phyloP scores from a whole-genome alignment of 306 rosid genomes.

The Quercus glauca region DNA sequence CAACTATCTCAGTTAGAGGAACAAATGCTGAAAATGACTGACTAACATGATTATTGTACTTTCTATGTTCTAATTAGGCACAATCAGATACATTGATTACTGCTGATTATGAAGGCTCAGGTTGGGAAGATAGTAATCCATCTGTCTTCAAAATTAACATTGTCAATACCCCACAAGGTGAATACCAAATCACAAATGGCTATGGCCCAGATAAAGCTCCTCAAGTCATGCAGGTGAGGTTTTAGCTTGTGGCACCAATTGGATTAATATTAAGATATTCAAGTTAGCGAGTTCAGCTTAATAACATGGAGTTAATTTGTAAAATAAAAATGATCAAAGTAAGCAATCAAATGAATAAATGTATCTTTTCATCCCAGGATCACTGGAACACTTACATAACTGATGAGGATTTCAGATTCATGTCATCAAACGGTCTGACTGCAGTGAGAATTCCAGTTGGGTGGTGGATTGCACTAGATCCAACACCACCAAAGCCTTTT shows the following conservation, averaged over 20 bases:
- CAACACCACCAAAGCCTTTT: conserved; percentile 67
- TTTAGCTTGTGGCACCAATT: not conserved
- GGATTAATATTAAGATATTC: not conserved
- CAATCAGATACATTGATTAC: conserved; percentile 31
- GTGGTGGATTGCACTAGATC: conserved; percentile 75
- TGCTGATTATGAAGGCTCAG: conserved; percentile 40
- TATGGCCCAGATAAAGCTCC: conserved; percentile 59
- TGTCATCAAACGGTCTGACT: conserved; percentile 54
- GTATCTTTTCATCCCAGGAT: conserved; percentile 30
- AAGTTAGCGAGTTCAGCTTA: not conserved
- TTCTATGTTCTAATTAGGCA: conserved; percentile 32
- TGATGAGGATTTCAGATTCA: conserved; percentile 64
- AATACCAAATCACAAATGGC: conserved; percentile 75
- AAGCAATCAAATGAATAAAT: not conserved
- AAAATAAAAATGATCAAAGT: not conserved
- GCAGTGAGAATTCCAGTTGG: conserved; percentile 73
- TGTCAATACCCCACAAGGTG: conserved; percentile 35
- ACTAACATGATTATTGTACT: not conserved
- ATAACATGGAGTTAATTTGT: not conserved
- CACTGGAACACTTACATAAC: conserved; percentile 59
- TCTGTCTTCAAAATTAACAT: conserved; percentile 56
- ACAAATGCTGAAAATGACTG: not conserved
- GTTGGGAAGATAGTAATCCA: conserved; percentile 66
- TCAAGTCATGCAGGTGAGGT: conserved; percentile 46
- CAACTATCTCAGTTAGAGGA: not conserved